Evolutionary conservation across 176 grass and related monocot genomes (phyloP).

Genomic region (Cocos nucifera): DNA sequence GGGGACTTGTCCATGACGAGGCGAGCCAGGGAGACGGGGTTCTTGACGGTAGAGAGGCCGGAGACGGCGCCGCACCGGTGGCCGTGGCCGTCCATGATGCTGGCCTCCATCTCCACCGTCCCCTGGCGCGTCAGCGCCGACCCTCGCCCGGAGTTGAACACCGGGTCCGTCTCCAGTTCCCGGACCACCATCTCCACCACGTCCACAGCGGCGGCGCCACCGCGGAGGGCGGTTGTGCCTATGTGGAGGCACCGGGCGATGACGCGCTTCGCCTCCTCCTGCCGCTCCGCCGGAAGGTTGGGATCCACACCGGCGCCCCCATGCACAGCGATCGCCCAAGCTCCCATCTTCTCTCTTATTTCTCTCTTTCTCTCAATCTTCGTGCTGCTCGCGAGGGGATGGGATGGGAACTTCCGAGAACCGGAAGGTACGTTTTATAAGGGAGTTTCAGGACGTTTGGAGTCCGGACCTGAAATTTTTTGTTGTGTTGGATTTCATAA

Average conservation of each 20-base stretch:
- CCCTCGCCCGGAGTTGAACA: conserved; percentile 20
- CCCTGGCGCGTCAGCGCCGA: conserved; percentile 14
- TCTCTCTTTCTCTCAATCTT: too few relatives aligned
- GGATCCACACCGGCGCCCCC: conserved; percentile 15
- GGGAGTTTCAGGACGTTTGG: too few relatives aligned
- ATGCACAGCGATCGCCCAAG: conserved; percentile 16
- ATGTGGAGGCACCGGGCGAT: background rate
- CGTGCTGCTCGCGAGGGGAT: too few relatives aligned
- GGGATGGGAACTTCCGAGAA: too few relatives aligned
- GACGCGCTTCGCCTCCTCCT: conserved; percentile 12
- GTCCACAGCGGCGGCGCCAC: conserved; percentile 2
- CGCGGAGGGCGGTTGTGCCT: background rate
- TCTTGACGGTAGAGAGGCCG: conserved; percentile 17
- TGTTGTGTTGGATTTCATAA: too few relatives aligned
- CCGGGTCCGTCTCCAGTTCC: conserved; percentile 18
- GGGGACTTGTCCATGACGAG: conserved; percentile 17
- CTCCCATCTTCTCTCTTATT: background rate
- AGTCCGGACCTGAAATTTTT: too few relatives aligned
- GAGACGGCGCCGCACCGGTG: conserved; percentile 18
- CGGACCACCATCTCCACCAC: conserved; percentile 22
- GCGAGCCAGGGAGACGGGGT: conserved; percentile 19
- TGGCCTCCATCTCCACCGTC: conserved; percentile 21
- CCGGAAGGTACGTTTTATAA: too few relatives aligned
- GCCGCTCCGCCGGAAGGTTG: conserved; percentile 1
- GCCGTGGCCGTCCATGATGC: conserved; percentile 23